phyloP scores from a whole-genome alignment of 441 rosid genomes.

The Populus hybrid region DNA sequence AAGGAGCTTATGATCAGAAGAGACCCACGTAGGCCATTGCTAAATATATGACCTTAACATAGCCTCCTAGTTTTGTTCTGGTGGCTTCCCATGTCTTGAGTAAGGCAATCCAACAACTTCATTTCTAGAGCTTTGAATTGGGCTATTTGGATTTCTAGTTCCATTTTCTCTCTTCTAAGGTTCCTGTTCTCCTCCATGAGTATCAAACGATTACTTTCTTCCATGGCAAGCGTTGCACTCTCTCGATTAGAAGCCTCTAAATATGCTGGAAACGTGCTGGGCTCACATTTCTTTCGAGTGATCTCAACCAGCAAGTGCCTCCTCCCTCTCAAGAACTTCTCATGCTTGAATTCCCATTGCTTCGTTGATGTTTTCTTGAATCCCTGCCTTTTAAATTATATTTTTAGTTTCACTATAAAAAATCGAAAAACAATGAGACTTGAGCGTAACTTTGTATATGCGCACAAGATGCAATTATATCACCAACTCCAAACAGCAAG shows the following conservation, averaged over 20 bases:
- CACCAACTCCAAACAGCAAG: too few species aligned
- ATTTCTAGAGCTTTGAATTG: constrained; percentile 40
- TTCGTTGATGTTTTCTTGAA: constrained; percentile 60
- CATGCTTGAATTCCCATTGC: constrained; percentile 63
- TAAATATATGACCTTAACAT: constrained; percentile 4
- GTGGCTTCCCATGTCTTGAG: constrained; percentile 29
- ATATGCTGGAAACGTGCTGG: constrained; percentile 45
- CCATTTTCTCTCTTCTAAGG: constrained; percentile 39
- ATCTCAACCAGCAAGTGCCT: constrained; percentile 48
- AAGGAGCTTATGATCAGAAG: too few species aligned
- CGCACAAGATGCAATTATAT: too few species aligned
- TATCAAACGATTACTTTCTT: constrained; percentile 1
- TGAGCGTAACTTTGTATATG: not conserved
- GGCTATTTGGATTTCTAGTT: constrained; percentile 41
- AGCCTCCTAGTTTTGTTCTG: constrained; percentile 26
- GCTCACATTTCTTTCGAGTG: constrained; percentile 44
- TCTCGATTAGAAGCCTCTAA: constrained; percentile 30
- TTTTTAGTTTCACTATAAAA: not conserved
- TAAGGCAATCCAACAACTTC: constrained; percentile 41
- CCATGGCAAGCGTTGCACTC: not conserved
- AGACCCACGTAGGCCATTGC: too few species aligned
- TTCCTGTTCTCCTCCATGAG: constrained; percentile 45
- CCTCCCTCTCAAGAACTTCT: constrained; percentile 46
- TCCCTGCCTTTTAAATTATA: constrained; percentile 34
- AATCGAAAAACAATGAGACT: not conserved